phyloP scores from a whole-genome alignment of 2,329 filamentous ascomycete genomes.

The Venturia effusa region DNA sequence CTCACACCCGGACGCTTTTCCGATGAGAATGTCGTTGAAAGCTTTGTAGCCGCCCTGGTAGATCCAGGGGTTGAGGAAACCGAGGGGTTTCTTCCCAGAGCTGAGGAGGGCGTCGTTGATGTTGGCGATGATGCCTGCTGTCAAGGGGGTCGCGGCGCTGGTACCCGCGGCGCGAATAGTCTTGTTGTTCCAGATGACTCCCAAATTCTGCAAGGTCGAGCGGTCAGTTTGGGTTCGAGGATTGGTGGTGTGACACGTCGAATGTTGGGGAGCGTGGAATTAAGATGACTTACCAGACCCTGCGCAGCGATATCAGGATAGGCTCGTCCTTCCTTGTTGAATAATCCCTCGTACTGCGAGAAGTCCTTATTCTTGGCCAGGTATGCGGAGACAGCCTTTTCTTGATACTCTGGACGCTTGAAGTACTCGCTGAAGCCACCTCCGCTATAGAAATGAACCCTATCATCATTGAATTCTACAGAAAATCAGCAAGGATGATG shows the following conservation, averaged over 20 bases:
- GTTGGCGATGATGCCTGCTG: slow-evolving; percentile 43
- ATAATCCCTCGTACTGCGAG: slow-evolving; percentile 1
- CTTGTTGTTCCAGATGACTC: background rate
- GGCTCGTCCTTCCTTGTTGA: slow-evolving; percentile 11
- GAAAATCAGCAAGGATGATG: background rate
- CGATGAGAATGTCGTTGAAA: slow-evolving; percentile 21
- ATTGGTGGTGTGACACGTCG: background rate
- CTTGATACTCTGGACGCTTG: slow-evolving; percentile 16
- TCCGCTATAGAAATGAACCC: slow-evolving; percentile 13
- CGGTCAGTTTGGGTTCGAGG: background rate
- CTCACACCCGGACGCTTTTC: slow-evolving; percentile 25
- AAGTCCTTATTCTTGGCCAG: background rate
- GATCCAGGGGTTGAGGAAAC: slow-evolving; percentile 47
- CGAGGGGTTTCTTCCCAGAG: slow-evolving; percentile 33
- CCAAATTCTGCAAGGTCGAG: background rate
- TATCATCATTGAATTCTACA: background rate
- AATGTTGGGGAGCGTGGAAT: background rate
- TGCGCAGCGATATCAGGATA: slow-evolving; percentile 14
- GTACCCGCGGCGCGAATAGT: slow-evolving; percentile 6
- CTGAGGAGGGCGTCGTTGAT: slow-evolving; percentile 47
- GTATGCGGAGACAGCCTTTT: slow-evolving; percentile 7
- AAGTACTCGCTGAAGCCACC: slow-evolving; percentile 37
- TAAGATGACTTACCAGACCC: background rate
- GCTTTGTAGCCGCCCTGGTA: slow-evolving; percentile 25
- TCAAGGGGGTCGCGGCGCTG: slow-evolving; percentile 31